These are phyloP conservation scores for Amphichorda felina DNA, from an alignment of 2,329 filamentous ascomycete species.

Conservation along the genomic window DNA sequence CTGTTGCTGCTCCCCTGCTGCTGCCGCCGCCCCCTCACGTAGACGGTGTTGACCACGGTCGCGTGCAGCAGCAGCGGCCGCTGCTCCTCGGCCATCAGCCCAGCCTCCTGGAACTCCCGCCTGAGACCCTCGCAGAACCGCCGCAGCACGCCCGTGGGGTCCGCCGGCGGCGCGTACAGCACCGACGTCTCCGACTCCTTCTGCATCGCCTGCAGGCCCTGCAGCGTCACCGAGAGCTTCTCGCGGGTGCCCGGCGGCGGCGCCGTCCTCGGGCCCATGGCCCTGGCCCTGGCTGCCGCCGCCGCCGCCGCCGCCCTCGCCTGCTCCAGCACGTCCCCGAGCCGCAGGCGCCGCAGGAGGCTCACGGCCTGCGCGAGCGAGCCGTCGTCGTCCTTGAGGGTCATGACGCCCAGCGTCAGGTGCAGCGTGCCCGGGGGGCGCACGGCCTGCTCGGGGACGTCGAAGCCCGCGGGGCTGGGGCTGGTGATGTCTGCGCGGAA, in stretches of 20 bases:
- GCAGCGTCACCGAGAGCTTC: conserved; percentile 32
- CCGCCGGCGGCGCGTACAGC: conserved; percentile 51
- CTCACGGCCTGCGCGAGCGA: conserved; percentile 27
- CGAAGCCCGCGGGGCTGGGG: conserved; percentile 6
- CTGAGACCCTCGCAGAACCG: conserved; percentile 46
- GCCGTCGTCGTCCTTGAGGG: conserved; percentile 39
- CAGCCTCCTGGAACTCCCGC: conserved; percentile 38
- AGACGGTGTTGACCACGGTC: conserved; percentile 78
- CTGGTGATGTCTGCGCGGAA: conserved; percentile 46
- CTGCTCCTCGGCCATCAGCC: conserved; percentile 43
- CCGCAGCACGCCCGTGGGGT: conserved; percentile 34
- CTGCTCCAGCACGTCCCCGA: conserved; percentile 24
- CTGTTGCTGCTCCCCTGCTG: conserved; percentile 14
- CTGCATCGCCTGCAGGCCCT: conserved; percentile 52
- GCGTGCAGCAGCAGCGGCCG: conserved; percentile 67
- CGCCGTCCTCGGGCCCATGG: conserved; percentile 6
- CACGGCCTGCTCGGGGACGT: conserved; percentile 54
- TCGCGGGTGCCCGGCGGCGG: conserved; percentile 1
- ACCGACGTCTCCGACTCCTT: conserved; percentile 42
- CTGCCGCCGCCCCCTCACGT: conserved; percentile 32
- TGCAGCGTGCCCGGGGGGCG: conserved; percentile 73
- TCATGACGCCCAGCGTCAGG: conserved; percentile 80
- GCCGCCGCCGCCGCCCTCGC: conserved; percentile 8
- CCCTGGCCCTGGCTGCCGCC: conserved; percentile 3
- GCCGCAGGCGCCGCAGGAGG: conserved; percentile 23